Evolutionary conservation across 208 protist genomes (phyloP).

Genomic region (Leishmania guyanensis): DNA sequence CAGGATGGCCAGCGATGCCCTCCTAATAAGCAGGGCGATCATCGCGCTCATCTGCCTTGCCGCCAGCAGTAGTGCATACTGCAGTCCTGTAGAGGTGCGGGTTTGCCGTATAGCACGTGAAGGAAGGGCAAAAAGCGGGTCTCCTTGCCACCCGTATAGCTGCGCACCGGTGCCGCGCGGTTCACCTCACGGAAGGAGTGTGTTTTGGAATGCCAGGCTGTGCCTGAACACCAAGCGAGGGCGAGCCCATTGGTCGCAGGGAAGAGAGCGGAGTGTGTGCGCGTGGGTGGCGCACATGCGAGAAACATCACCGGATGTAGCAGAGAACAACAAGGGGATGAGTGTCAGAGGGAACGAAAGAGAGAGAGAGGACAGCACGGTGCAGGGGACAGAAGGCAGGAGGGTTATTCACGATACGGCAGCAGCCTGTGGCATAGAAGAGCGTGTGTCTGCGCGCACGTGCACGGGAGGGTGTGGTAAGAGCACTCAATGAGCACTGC

Average conservation of each 20-base stretch:
- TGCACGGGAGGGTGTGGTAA: not conserved
- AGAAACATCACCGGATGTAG: not conserved
- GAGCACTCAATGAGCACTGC: not conserved
- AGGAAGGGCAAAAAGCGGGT: constrained; percentile 44
- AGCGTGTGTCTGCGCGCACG: not conserved
- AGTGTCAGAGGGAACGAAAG: not conserved
- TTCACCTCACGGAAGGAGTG: constrained; percentile 42
- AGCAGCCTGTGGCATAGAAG: not conserved
- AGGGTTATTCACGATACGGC: not conserved
- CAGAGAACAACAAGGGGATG: not conserved
- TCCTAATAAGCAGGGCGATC: constrained; percentile 19
- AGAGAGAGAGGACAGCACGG: not conserved
- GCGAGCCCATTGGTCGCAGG: not conserved
- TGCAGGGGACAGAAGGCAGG: not conserved
- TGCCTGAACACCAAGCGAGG: constrained; percentile 29
- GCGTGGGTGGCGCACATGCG: not conserved
- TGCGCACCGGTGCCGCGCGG: constrained; percentile 22
- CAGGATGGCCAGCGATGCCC: constrained; percentile 27
- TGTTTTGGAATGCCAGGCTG: constrained; percentile 43
- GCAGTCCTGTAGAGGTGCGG: constrained; percentile 20
- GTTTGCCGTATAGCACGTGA: constrained; percentile 20
- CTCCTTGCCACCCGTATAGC: constrained; percentile 45
- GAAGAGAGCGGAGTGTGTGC: not conserved
- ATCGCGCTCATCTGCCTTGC: constrained; percentile 30
- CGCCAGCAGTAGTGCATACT: constrained; percentile 37